Evolutionary conservation across 805 yeast genomes (phyloP).

Genomic region (Ogataea sp.): DNA sequence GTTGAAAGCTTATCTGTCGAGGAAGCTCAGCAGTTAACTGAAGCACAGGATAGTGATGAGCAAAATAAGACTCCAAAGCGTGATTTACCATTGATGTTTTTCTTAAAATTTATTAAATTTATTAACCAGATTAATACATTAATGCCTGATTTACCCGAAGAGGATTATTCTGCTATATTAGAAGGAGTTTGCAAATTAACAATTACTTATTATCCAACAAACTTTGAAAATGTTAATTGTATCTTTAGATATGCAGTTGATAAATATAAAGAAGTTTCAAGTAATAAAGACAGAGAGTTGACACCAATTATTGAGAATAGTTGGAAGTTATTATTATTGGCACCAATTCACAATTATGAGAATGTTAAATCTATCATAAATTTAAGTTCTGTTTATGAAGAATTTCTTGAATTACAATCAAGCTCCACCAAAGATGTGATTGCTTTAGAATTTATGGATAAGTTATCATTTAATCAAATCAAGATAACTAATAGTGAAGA

Average conservation of each 20-base stretch:
- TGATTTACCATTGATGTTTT: conserved; percentile 28
- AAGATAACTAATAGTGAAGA: conserved; percentile 36
- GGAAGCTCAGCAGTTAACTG: too few relatives aligned
- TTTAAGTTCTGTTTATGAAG: conserved; percentile 41
- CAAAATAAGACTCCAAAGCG: too few relatives aligned
- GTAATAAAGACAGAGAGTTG: conserved; percentile 18
- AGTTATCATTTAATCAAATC: conserved; percentile 34
- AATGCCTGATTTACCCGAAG: conserved; percentile 60
- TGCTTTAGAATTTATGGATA: conserved; percentile 53
- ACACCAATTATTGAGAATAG: conserved; percentile 21
- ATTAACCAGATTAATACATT: conserved; percentile 44
- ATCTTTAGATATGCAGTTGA: conserved; percentile 49
- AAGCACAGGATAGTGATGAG: too few relatives aligned
- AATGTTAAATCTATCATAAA: conserved; percentile 26
- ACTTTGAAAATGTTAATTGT: conserved; percentile 50
- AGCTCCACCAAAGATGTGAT: conserved; percentile 44
- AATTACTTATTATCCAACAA: conserved; percentile 56
- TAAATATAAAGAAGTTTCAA: conserved; percentile 25
- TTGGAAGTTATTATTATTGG: conserved; percentile 37
- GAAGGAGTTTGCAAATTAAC: conserved; percentile 61
- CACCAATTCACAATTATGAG: conserved; percentile 39
- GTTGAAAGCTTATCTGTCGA: conserved; percentile 1
- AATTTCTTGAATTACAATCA: conserved; percentile 48
- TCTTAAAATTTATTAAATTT: conserved; percentile 61
- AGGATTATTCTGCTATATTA: conserved; percentile 55